These are phyloP conservation scores for Shiraia sp. DNA, from an alignment of 2,329 filamentous ascomycete genomes.

Conservation along the genomic window DNA sequence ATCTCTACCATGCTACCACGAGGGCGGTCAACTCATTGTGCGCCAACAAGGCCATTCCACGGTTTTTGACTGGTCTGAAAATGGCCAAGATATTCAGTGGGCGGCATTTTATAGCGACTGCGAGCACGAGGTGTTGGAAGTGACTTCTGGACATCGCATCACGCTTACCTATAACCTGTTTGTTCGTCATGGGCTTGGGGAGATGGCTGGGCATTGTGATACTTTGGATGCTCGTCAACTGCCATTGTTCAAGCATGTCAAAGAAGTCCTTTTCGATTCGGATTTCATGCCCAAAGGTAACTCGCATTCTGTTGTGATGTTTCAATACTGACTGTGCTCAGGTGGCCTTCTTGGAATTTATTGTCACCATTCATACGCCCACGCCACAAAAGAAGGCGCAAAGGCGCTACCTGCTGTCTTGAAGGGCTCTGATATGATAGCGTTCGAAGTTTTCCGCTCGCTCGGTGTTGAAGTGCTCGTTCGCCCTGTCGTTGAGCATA, in stretches of 20 bases:
- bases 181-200: slow-evolving; percentile 41
- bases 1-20: slow-evolving; percentile 49
- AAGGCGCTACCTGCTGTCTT: slow-evolving; percentile 42
- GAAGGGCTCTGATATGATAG: slow-evolving; percentile 53
- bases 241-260: slow-evolving; percentile 43
- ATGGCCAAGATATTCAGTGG: slow-evolving; percentile 44
- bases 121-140: slow-evolving; percentile 56
- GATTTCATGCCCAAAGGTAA: slow-evolving; percentile 46
- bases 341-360: slow-evolving; percentile 52
- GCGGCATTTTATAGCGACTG: slow-evolving; percentile 59
- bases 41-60: slow-evolving; percentile 45
- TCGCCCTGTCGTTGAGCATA: slow-evolving; percentile 30
- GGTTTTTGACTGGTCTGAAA: slow-evolving; percentile 49
- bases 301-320: slow-evolving; percentile 4
- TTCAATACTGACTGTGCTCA: slow-evolving; percentile 12
- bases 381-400: slow-evolving; percentile 34
- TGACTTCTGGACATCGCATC: slow-evolving; percentile 57
- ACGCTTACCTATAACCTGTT: slow-evolving; percentile 63
- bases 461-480: slow-evolving; percentile 38
- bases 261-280: slow-evolving; percentile 32
- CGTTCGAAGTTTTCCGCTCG: slow-evolving; percentile 44
- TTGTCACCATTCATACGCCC: slow-evolving; percentile 55
- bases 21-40: slow-evolving; percentile 52
- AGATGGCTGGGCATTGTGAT: slow-evolving; percentile 21
- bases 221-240: slow-evolving; percentile 39